Conservation (phyloP, 2,329 filamentous ascomycete genomes). For the Sclerotinia sclerotiorum region DNA sequence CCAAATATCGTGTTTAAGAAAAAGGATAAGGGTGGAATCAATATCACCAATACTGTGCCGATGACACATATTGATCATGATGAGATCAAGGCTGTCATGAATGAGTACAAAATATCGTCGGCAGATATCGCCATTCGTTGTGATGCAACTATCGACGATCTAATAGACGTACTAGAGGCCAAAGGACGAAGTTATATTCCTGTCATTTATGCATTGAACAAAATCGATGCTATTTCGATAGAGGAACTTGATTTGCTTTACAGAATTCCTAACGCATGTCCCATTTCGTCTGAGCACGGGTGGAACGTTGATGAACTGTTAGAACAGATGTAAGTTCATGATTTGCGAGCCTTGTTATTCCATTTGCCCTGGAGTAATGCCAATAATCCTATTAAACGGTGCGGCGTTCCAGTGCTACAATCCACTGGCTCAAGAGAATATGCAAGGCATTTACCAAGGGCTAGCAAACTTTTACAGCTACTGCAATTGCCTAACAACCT, state of each 20-base stretch:
- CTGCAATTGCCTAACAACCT: not conserved
- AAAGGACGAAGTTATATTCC: conserved; percentile 95
- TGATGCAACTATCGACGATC: conserved; percentile 93
- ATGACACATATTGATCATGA: conserved; percentile 90
- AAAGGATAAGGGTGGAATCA: conserved; percentile 97
- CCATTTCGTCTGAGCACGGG: conserved; percentile 94
- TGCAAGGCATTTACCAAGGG: conserved; percentile 15
- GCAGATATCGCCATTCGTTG: conserved; percentile 97
- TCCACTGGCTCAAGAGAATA: conserved; percentile 1
- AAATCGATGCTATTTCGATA: conserved; percentile 97
- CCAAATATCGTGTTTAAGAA: conserved; percentile 99
- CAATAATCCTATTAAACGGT: not conserved
- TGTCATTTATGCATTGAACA: conserved; percentile 98
- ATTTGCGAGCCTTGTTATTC: conserved; percentile 15
- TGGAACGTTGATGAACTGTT: conserved; percentile 98
- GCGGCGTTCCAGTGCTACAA: not conserved
- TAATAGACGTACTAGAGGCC: conserved; percentile 94
- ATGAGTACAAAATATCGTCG: conserved; percentile 93
- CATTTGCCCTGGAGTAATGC: not conserved
- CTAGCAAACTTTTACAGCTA: not conserved
- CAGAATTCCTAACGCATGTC: conserved; percentile 93
- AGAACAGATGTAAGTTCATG: conserved; percentile 72
- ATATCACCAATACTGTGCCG: conserved; percentile 91
- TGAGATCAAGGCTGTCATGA: conserved; percentile 97
- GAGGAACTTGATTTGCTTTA: conserved; percentile 96